Evolutionary conservation across 805 yeast genomes (phyloP), one percentile per base, ranked within the genome.

Genomic region (Brettanomyces anomalus): DNA sequence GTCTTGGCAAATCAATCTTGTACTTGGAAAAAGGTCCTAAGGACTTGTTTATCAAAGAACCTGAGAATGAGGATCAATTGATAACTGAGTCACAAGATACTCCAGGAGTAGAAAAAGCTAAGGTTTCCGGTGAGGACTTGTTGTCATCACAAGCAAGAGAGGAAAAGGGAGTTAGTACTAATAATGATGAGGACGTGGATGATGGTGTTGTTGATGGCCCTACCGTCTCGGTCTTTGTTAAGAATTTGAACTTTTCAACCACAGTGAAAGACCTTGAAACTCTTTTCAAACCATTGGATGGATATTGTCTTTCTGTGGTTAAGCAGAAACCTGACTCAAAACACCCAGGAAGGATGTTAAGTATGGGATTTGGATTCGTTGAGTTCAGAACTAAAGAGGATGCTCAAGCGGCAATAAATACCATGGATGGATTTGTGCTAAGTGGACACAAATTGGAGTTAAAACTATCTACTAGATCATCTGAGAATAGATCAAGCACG

Each of bases 361-460:
- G 96, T 53, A 93, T 93, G 98, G 98, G 98, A 17, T 93, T 88
- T 56, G 98, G 98, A 1, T 93, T 93, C 65, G 96, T 77, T 13
- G 98, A 93, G 64, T 93, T 87, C 63, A 77, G 69, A 51, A 76
- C 89, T 2, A 77, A 76, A 50, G 85, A 79, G 33, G 79, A 83
- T 54, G 98, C 98, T 0, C 70, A 76, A 34, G 70, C 74, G 11
- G 97, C 96, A 5, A 77, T 87, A 39, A 61, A 70, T 30, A 72
- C 81, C 0, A 65, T 87, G 67, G 85, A 89, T 60, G 94, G 86
- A 3, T 72, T 77, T 42, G 77, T 77, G 2, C 70, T 93, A 43
- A 95, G 86, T 58, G 97, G 96, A 2, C 98, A 93, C 62, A 84
- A 78, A 52, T 70, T 93, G 39, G 94, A 87, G 63, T 71, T 93